Evolutionary conservation across 768 basidiomycete genomes (phyloP).

Genomic region (Phylloporus sp.): DNA sequence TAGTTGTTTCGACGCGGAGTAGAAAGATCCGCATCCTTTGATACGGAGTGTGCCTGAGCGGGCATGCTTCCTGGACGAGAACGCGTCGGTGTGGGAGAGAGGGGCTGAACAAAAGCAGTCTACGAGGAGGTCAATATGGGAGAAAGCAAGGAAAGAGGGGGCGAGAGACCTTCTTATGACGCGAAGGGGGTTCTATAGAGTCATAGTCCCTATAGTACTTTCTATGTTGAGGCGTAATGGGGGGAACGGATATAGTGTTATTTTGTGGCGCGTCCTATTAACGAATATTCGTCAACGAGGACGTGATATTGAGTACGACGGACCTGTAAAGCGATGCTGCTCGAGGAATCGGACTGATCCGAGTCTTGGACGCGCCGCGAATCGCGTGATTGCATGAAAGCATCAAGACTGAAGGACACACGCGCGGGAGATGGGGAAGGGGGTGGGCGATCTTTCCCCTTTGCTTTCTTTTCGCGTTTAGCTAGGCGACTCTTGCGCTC

Average conservation of each 20-base stretch:
- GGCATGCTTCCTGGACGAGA: slow-evolving; percentile 32
- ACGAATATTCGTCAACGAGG: slow-evolving; percentile 14
- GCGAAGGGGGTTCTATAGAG: slow-evolving; percentile 29
- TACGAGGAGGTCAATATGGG: slow-evolving; percentile 5
- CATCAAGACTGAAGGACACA: slow-evolving; percentile 43
- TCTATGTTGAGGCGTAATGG: slow-evolving; percentile 56
- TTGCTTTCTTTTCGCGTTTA: slow-evolving; percentile 46
- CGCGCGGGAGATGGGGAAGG: slow-evolving; percentile 52
- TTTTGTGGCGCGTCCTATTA: slow-evolving; percentile 29
- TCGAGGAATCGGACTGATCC: slow-evolving; percentile 31
- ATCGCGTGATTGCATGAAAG: slow-evolving; percentile 57
- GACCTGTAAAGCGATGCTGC: slow-evolving; percentile 37
- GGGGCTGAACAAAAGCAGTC: slow-evolving; percentile 34
- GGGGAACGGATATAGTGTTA: slow-evolving; percentile 28
- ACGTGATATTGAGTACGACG: slow-evolving; percentile 24
- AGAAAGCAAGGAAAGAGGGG: not conserved
- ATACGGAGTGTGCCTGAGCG: slow-evolving; percentile 23
- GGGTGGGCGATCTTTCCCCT: slow-evolving; percentile 47
- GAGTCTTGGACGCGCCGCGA: slow-evolving; percentile 36
- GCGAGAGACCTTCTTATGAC: slow-evolving; percentile 26
- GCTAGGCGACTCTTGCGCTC: slow-evolving; percentile 62
- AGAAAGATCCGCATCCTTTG: slow-evolving; percentile 39
- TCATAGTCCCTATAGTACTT: slow-evolving; percentile 55
- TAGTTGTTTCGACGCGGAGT: slow-evolving; percentile 48
- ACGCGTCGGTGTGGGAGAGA: slow-evolving; percentile 44